phyloP scores from a whole-genome alignment of 176 grass and related monocot genomes.

The Elymus sibiricus region DNA sequence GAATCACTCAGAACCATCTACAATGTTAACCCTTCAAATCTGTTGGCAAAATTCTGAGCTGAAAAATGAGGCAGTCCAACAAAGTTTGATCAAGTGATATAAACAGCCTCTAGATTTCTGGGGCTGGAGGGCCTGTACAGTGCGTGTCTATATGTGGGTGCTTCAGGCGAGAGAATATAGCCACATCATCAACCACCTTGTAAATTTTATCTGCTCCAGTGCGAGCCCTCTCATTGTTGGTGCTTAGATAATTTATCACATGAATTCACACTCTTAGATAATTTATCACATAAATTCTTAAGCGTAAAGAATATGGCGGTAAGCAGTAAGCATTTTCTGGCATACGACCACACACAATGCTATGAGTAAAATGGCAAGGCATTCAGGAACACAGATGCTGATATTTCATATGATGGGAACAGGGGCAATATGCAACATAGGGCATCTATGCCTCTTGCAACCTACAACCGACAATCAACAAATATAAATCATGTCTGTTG shows the following conservation, averaged over 20 bases:
- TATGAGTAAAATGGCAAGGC: not conserved
- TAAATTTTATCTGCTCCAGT: not conserved
- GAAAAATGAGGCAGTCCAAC: not conserved
- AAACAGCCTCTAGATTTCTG: not conserved
- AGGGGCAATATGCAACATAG: not conserved
- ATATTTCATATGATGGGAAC: conserved; percentile 14
- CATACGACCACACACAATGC: not conserved
- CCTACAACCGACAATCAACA: conserved; percentile 41
- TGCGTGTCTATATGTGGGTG: not conserved
- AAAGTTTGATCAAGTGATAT: not conserved
- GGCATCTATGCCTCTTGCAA: conserved; percentile 15
- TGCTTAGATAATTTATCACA: not conserved
- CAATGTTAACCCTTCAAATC: not conserved
- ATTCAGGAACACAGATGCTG: not conserved
- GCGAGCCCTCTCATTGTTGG: not conserved
- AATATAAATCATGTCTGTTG: conserved; percentile 47
- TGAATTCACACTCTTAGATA: not conserved
- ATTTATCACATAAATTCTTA: not conserved
- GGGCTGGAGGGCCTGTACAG: not conserved
- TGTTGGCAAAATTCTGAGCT: not conserved
- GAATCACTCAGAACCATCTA: not conserved
- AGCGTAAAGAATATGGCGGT: not conserved
- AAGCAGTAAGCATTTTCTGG: not conserved
- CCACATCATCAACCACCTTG: not conserved
- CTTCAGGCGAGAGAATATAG: not conserved